phyloP scores from a whole-genome alignment of 345 rosid species.

The Stellera chamaejasme region DNA sequence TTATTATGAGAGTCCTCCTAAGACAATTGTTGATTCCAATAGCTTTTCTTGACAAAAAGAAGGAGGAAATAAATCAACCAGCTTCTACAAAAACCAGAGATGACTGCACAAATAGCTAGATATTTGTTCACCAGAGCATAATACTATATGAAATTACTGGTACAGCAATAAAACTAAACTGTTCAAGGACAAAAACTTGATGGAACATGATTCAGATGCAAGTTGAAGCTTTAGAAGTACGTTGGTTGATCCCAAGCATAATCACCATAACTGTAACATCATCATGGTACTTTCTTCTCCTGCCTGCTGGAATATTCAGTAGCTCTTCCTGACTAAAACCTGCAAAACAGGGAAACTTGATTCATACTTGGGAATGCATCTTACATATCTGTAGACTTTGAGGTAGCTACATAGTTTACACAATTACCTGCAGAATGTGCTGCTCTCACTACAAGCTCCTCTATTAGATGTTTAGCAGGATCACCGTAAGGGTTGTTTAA shows the following conservation, averaged over 20 bases:
- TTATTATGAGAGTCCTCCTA: too few relatives aligned
- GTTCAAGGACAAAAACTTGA: too few relatives aligned
- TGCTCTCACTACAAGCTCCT: slow-evolving; percentile 73
- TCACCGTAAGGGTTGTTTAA: slow-evolving; percentile 60
- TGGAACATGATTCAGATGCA: slow-evolving; percentile 16
- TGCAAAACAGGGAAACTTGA: slow-evolving; percentile 10
- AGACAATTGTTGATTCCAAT: too few relatives aligned
- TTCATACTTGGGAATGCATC: too few relatives aligned
- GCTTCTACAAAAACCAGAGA: too few relatives aligned
- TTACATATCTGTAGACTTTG: too few relatives aligned
- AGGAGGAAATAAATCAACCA: too few relatives aligned
- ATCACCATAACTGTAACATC: slow-evolving; percentile 87
- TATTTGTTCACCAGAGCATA: too few relatives aligned
- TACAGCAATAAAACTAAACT: too few relatives aligned
- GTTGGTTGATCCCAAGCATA: slow-evolving; percentile 73
- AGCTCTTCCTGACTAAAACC: slow-evolving; percentile 86
- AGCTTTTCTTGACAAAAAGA: too few relatives aligned
- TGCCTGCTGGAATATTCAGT: slow-evolving; percentile 87
- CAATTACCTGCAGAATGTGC: slow-evolving; percentile 78
- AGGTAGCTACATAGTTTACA: background rate
- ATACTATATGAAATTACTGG: too few relatives aligned
- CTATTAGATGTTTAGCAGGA: slow-evolving; percentile 85
- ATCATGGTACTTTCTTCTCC: slow-evolving; percentile 93
- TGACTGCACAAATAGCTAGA: too few relatives aligned
- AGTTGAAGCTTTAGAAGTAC: slow-evolving; percentile 87